phyloP scores from a whole-genome alignment of 352 stramenopile genomes.

The Blastocystis sp. region DNA sequence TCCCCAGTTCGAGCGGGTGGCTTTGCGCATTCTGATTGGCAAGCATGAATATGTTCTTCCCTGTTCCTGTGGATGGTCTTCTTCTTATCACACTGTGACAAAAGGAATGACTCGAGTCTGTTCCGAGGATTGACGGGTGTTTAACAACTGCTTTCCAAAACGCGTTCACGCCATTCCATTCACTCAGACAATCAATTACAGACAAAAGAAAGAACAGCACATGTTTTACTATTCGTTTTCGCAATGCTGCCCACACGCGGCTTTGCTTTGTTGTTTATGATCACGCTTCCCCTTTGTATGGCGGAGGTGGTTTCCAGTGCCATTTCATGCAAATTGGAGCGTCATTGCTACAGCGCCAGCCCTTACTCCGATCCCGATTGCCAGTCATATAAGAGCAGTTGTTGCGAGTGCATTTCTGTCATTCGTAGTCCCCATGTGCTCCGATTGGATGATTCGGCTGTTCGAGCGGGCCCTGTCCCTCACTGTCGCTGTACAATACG shows the following conservation, averaged over 20 bases:
- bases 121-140: no score
- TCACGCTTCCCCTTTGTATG: not conserved
- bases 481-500: not conserved
- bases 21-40: not conserved
- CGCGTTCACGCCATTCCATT: not conserved
- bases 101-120: no score
- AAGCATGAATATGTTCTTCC: no score
- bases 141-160: no score
- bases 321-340: constrained; percentile 37
- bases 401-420: not conserved
- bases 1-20: not conserved
- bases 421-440: constrained; percentile 47
- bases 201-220: not conserved
- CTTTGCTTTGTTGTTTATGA: not conserved
- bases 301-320: not conserved
- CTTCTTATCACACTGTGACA: no score
- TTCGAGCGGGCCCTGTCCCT: not conserved
- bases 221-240: not conserved
- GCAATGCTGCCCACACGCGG: not conserved
- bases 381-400: constrained; percentile 22
- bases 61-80: no score
- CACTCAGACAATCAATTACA: not conserved
- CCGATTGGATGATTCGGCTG: not conserved
- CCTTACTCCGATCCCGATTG: not conserved
- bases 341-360: not conserved